These are phyloP conservation scores for Oryza rufipogon DNA, from an alignment of 176 grass and related monocot genomes.

Conservation along the genomic window DNA sequence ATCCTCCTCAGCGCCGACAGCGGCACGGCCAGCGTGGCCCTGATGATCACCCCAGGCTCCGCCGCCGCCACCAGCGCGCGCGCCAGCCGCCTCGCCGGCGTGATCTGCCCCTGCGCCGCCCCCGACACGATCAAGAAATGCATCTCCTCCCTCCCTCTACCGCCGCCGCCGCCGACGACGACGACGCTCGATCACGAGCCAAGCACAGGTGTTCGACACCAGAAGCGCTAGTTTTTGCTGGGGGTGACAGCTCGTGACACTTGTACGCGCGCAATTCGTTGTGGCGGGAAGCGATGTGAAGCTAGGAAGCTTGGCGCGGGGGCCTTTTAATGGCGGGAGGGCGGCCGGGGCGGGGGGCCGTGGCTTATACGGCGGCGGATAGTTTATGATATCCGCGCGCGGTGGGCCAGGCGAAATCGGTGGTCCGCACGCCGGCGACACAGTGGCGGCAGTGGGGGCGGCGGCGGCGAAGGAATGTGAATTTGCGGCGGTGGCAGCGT, in stretches of 20 bases:
- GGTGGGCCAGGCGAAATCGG: not conserved
- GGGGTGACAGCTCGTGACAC: too few relatives aligned
- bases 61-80: not conserved
- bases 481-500: too few relatives aligned
- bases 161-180: not conserved
- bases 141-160: not conserved
- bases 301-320: not conserved
- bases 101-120: conserved; percentile 50
- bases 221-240: not conserved
- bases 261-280: too few relatives aligned
- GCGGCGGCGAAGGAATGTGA: too few relatives aligned
- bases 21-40: conserved; percentile 28
- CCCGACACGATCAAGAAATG: conserved; percentile 51
- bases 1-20: conserved; percentile 28
- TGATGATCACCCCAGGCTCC: not conserved
- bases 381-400: not conserved
- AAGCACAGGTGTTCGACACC: not conserved
- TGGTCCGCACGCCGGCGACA: not conserved
- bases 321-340: not conserved
- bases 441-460: too few relatives aligned
- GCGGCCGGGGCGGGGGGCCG: too few relatives aligned
- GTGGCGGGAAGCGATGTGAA: not conserved
- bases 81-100: conserved; percentile 33
- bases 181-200: not conserved
- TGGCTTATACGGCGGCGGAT: not conserved